Evolutionary conservation across 345 rosid species (phyloP), one percentile per base, ranked within the genome.

Genomic region (Angophora floribunda): DNA sequence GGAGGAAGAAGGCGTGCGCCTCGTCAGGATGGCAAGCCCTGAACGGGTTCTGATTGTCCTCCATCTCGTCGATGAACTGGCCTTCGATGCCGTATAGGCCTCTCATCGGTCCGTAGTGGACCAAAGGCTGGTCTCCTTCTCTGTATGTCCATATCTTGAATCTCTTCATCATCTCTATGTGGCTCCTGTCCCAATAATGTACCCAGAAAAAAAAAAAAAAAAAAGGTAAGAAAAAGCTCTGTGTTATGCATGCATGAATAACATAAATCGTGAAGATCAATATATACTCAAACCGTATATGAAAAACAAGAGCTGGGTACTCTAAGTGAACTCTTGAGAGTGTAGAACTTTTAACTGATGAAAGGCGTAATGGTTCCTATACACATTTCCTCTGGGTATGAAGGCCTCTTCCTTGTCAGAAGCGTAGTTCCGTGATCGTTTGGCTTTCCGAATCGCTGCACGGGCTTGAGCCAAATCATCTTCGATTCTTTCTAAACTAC

Each of bases 81-180:
- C 41, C 75, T 65, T 65, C 41, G 9, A 94, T 92, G 90, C 93
- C 93, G 19, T 94, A 95, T 16, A 95, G 92, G 86, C 93, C 49
- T 9, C 90, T 94, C 86, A 93, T 28, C 3, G 95, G 96, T 6
- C 94, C 95, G 6, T 30, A 49, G 63, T 95, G 96, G 87, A 93
- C 89, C 2, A 95, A 7, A 7, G 96, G 96, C 49, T 47, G 89
- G 52, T 95, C 96, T 55, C 96, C 96, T 92, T 95, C 96, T 70
- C 80, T 95, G 88, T 94, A 95, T 8, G 91, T 87, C 95, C 96
- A 65, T n/a, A 30, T 30, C 75, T 65, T 65, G 41, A 65, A 65
- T 63, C 41, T 65, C 75, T 65, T 65, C 90, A 89, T 89, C 96
- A 95, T 95, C 86, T 95, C 94, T 36, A 87, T 92, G 67, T 92